phyloP scores from a whole-genome alignment of 2,329 filamentous ascomycete genomes.

The Colletotrichum sp. region DNA sequence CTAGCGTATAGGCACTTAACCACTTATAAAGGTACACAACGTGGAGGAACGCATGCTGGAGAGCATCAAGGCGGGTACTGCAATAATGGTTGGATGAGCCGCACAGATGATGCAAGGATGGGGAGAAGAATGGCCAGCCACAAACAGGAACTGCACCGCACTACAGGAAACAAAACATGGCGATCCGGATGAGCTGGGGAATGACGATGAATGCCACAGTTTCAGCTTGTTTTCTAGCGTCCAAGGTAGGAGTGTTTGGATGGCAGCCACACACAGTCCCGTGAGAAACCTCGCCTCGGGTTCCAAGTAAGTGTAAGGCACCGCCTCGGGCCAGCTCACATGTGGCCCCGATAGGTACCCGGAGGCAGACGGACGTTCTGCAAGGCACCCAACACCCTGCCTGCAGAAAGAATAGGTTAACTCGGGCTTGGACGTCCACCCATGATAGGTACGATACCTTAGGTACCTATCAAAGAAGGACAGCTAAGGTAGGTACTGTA shows the following conservation, averaged over 20 bases:
- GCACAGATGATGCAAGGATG: background rate
- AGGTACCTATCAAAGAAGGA: no score
- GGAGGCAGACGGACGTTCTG: background rate
- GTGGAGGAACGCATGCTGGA: background rate
- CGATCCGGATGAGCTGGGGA: background rate
- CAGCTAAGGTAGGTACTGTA: no score
- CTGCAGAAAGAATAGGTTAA: background rate
- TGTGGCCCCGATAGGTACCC: background rate
- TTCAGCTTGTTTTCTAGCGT: conserved; percentile 12
- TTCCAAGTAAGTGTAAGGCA: background rate
- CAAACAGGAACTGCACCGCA: background rate
- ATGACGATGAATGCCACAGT: conserved; percentile 4
- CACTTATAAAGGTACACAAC: background rate
- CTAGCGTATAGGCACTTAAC: background rate
- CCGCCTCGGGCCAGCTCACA: background rate
- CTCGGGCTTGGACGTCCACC: background rate
- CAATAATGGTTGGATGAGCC: background rate
- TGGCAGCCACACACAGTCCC: background rate
- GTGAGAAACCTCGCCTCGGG: background rate
- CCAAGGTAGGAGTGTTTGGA: background rate
- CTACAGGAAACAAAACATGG: background rate
- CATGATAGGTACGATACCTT: no score
- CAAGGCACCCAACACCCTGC: background rate
- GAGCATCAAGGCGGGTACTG: background rate
- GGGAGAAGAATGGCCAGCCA: background rate